Base-by-base conservation (phyloP, 345 rosid species). In the Gossypium mustelinum region DNA sequence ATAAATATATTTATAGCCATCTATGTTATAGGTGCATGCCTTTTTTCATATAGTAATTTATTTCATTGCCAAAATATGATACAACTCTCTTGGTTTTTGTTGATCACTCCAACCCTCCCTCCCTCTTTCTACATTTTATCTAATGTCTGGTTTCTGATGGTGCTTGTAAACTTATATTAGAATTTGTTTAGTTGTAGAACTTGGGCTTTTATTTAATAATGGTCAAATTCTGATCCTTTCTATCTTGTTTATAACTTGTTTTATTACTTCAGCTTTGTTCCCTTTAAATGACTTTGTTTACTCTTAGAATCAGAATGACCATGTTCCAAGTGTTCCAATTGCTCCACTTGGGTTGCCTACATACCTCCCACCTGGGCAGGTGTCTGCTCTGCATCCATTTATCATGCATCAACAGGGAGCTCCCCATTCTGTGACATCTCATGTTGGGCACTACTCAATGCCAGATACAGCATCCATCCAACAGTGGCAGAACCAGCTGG, bases 401-500 rank as follows among this genome's bases (percentile, higher is more conserved):
- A 73, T 86, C 81, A 87, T 91, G 87, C 93, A 88, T 77, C 98
- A 91, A 64, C 98, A 84, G 63, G 91, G 88, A 78, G 75, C 83
- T 76, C 83, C 92, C 54, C 95, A 85, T 11, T 77, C 91, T 55
- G 67, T 90, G 84, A 84, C 84, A 73, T 82, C 95, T 75, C 92
- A 87, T 76, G 83, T 75, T 80, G 86, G 90, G 60, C 90, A 90
- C 58, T 84, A 82, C 54, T 79, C 92, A n/a, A 60, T 86, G 65
- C 86, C 89, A 12, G 72, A 84, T 73, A 29, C 81, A 52, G 73
- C 92, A 25, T 61, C 90, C 47, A 63, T 83, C 41, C 91, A 88
- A 60, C 90, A 87, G 69, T 89, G 91, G 94, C 94, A 84, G 78
- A 92, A 84, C 76, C 92, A 85, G 67, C 88, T 82, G 91, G 98